Percentiles rank a stretch among this genome's conserved stretches.
Evolutionary conservation across 129 eudicot genomes (phyloP).

Genomic region (Kitagawia praeruptora): DNA sequence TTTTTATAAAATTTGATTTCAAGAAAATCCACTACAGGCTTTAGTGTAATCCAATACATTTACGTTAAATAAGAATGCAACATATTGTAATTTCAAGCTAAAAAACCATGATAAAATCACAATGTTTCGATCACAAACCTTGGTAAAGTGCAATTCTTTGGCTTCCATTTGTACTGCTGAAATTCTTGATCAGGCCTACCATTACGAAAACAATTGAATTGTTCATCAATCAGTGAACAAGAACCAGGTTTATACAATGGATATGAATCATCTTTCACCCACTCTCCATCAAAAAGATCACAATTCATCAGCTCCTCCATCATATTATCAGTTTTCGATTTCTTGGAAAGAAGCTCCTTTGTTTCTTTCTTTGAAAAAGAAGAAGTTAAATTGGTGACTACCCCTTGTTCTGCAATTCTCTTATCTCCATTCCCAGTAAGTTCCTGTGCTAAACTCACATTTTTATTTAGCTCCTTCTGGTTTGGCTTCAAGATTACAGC

Average conservation of each 20-base stretch:
- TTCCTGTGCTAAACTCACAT: slow-evolving; percentile 2
- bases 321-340: slow-evolving; percentile 12
- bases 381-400: slow-evolving; percentile 5
- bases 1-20: background rate
- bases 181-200: slow-evolving; percentile 62
- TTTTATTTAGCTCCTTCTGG: background rate
- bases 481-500: background rate
- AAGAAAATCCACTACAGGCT: background rate
- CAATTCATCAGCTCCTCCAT: slow-evolving; percentile 35
- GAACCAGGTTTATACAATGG: slow-evolving; percentile 66
- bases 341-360: background rate
- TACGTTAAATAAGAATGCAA: background rate
- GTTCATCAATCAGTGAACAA: slow-evolving; percentile 62
- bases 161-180: slow-evolving; percentile 59
- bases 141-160: slow-evolving; percentile 58
- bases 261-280: slow-evolving; percentile 64
- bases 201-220: slow-evolving; percentile 50
- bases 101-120: background rate
- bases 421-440: slow-evolving; percentile 9
- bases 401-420: slow-evolving; percentile 1
- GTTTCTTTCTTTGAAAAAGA: slow-evolving; percentile 11
- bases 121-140: slow-evolving; percentile 27
- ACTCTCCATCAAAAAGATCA: slow-evolving; percentile 62
- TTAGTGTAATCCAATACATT: background rate
- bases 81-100: background rate